Percentiles rank a stretch among this genome's conserved stretches.
Evolutionary conservation across 257 asterid species (phyloP).

Genomic region (Dorcoceras hygrometricum): DNA sequence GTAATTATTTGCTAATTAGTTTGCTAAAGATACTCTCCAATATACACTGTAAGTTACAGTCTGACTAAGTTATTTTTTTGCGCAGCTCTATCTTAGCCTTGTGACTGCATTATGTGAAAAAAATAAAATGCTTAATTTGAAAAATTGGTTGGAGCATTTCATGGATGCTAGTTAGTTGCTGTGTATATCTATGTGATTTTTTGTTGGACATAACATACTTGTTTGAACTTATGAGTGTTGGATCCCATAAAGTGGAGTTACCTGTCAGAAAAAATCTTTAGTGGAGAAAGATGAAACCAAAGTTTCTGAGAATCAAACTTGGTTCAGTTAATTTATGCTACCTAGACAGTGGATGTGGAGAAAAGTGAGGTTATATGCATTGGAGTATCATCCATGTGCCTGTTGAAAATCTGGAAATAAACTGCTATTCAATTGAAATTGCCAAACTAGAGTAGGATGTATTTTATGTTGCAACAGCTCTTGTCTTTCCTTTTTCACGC

Average conservation of each 20-base stretch:
- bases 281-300: neutral
- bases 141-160: neutral
- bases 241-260: neutral
- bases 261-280: neutral
- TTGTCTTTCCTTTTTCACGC: neutral
- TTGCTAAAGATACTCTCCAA: constrained; percentile 86
- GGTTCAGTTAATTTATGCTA: neutral
- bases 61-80: neutral
- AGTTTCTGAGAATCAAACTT: neutral
- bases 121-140: constrained; percentile 12
- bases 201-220: neutral
- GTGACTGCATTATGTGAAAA: constrained; percentile 1
- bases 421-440: neutral
- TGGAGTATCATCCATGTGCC: neutral
- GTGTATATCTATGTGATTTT: neutral
- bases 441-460: neutral
- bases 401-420: constrained; percentile 4
- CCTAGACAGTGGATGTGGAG: neutral
- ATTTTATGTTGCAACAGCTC: neutral
- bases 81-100: constrained; percentile 15
- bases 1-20: constrained; percentile 66
- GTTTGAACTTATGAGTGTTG: neutral
- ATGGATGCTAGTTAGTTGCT: constrained; percentile 12
- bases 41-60: constrained; percentile 57
- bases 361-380: neutral